Evolutionary conservation across 2,329 filamentous ascomycete genomes (phyloP).

Genomic region (Aspergillus sp.): DNA sequence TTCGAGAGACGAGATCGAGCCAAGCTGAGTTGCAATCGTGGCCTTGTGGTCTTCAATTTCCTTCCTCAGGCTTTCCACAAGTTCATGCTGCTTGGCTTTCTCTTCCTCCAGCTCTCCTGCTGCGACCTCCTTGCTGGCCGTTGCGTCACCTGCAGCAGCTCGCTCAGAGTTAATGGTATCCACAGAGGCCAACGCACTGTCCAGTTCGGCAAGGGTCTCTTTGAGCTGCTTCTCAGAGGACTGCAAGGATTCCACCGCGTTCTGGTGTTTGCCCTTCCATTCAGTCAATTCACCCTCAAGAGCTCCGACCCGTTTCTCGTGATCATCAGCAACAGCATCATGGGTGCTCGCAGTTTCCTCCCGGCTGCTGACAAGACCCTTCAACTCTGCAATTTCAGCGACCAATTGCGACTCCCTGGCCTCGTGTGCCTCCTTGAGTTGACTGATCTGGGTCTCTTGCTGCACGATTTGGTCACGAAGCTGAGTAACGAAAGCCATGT

Average conservation of each 20-base stretch:
- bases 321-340: constrained; percentile 28
- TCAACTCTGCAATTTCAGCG: constrained; percentile 60
- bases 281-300: constrained; percentile 62
- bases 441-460: constrained; percentile 69
- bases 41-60: constrained; percentile 76
- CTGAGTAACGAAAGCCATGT: constrained; percentile 80
- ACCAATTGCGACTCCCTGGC: constrained; percentile 65
- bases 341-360: constrained; percentile 26
- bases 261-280: constrained; percentile 69
- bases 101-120: constrained; percentile 43
- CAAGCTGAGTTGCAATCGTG: constrained; percentile 58
- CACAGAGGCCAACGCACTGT: constrained; percentile 52
- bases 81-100: constrained; percentile 48
- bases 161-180: constrained; percentile 39
- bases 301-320: constrained; percentile 51
- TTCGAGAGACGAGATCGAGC: constrained; percentile 66
- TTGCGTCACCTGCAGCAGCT: constrained; percentile 19
- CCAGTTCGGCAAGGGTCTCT: constrained; percentile 62
- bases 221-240: constrained; percentile 63
- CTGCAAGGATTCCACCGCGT: constrained; percentile 60
- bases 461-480: constrained; percentile 82
- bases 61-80: constrained; percentile 54
- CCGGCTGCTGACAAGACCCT: constrained; percentile 41
- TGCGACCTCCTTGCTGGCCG: constrained; percentile 27
- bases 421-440: constrained; percentile 64